Evolutionary conservation across 148 eudicot species (phyloP).

Genomic region (Euryodendron excelsum): DNA sequence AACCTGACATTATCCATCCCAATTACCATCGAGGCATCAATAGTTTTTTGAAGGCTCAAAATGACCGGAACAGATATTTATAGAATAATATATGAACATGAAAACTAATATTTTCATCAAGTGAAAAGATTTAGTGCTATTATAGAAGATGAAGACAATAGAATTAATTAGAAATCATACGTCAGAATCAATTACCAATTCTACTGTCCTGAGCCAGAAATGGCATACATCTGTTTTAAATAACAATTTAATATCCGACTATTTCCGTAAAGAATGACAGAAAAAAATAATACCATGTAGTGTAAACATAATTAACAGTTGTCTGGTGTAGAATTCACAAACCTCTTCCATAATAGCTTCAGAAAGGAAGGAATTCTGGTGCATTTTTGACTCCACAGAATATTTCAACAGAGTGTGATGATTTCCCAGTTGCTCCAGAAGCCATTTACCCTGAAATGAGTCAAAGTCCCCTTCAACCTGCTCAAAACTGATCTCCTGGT

Average conservation of each 20-base stretch:
- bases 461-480: conserved; percentile 98
- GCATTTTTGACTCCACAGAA: conserved; percentile 95
- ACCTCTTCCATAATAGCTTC: conserved; percentile 99
- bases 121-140: background rate
- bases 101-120: background rate
- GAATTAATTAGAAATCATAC: background rate
- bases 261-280: no score
- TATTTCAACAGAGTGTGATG: conserved; percentile 90
- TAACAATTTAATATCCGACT: background rate
- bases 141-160: background rate
- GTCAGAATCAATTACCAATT: background rate
- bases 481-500: conserved; percentile 81
- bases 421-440: conserved; percentile 86
- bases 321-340: conserved; percentile 5
- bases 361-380: conserved; percentile 71
- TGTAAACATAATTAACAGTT: background rate
- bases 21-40: conserved; percentile 6
- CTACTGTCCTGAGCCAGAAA: background rate
- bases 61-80: background rate
- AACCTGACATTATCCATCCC: conserved; percentile 41
- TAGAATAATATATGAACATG: background rate
- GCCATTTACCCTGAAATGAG: conserved; percentile 89
- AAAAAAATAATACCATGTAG: background rate
- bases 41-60: background rate
- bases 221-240: background rate